Base-by-base conservation (phyloP, 768 basidiomycete species). In the Tremella mesenterica region DNA sequence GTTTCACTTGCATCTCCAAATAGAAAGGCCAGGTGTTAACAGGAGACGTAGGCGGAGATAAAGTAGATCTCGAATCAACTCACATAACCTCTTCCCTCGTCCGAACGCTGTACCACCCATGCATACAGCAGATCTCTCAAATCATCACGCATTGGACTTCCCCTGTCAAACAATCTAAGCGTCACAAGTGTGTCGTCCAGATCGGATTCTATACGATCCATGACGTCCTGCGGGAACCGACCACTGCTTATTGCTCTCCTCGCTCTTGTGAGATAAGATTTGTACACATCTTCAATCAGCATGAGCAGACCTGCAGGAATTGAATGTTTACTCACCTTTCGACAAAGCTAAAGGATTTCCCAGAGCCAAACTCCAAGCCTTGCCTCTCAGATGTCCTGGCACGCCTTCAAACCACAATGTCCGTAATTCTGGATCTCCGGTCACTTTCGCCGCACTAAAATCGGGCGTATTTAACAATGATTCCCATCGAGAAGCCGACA, bases 81-180 rank as follows among this genome's bases (percentile, higher is more conserved):
- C 48, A 73, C 71, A 59, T 73, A 73, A 21, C 71, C 71, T 30
- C 61, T 18, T 27, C 67, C 71, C 29, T 68, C 66, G 46, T 73
- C 71, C 1, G 67, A 64, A 4, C 71, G 52, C 28, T 65, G 67
- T 10, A 73, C 68, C 20, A 70, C 64, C 71, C 71, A 73, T 20
- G 71, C 69, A 28, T 55, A 56, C 7, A 73, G 34, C 21, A 73
- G 46, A 29, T 73, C 71, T 27, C 52, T 58, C 29, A 73, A 46
- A 48, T 73, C 71, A 13, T 61, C 67, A 16, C 63, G 57, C 55
- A 73, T 58, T 7, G 71, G 71, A 53, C 64, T 61, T 1, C 63
- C 61, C 2, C 47, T 54, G 3, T 51, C 54, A 55, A 65, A 71
- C 27, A 73, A 43, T 44, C 57, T 63, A 3, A 69, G 54, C 9